Base-by-base conservation (phyloP, 768 basidiomycete genomes). In the Collybia nuda region DNA sequence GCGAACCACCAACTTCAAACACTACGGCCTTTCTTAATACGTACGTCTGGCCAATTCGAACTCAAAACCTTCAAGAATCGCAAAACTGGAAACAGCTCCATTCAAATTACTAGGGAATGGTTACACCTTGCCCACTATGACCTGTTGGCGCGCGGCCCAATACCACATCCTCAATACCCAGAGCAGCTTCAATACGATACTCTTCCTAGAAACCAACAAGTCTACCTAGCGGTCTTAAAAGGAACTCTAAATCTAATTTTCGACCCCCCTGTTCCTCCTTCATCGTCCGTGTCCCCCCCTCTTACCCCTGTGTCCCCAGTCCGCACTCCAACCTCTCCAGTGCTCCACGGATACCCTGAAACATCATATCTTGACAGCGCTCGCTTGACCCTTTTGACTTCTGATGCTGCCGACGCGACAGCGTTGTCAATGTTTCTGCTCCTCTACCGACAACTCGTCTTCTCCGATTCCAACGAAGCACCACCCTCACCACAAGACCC, bases 1-100 rank as follows among this genome's bases (percentile, higher is more conserved):
- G 94, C 94, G 22, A 97, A 97, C 65, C 94, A 96, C 70, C 94
- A 96, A 70, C 80, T 97, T 26, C 88, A 93, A 62, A 86, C 90
- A 26, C 77, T 95, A n/a, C 86, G 93, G 44, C 91, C 93, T n/a
- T 92, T 86, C 72, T 81, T 97, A 50, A 78, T 90, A 58, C 82
- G 85, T 52, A 84, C 85, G 35, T 85, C 93, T 1, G 83, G 86
- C 18, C 81, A 84, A 36, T 90, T 89, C 61, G 93, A 96, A 65
- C 76, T 86, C 55, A 81, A 82, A 62, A 83, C 84, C 22, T 90
- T 95, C 72, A 82, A 84, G 66, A 75, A 78, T 57, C 74, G 79
- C 52, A 78, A 76, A 64, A 74, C 71, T 51, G 52, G 57, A 29
- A 65, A 69, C 51, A 66, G 70, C 42, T 78, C 80, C 9, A 71